Evolutionary conservation across 345 rosid genomes (phyloP).

Genomic region (Pelargonium nanum): DNA sequence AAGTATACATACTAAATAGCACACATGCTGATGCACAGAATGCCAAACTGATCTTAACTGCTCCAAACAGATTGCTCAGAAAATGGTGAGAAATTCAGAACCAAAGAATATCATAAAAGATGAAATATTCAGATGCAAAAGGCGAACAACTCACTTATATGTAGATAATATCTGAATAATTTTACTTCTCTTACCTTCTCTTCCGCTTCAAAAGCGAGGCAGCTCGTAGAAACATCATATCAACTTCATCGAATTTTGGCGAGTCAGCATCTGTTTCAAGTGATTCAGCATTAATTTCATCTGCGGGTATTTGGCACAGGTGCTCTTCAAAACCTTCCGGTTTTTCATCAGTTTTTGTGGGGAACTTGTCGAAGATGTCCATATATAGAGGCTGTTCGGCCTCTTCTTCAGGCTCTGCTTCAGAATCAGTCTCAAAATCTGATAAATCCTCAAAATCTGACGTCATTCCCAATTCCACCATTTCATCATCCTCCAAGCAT

Average conservation of each 20-base stretch:
- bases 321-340: conserved; percentile 45
- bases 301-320: conserved; percentile 28
- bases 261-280: conserved; percentile 24
- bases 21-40: no score
- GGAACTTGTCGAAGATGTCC: conserved; percentile 65
- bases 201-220: conserved; percentile 62
- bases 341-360: conserved; percentile 30
- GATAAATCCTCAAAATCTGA: conserved; percentile 74
- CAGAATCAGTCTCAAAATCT: conserved; percentile 80
- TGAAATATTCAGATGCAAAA: no score
- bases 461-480: conserved; percentile 24
- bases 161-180: no score
- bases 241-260: conserved; percentile 68
- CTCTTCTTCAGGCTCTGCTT: conserved; percentile 35
- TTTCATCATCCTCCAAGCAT: conserved; percentile 31
- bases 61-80: no score
- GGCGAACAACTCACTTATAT: no score
- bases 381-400: conserved; percentile 47
- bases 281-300: conserved; percentile 15
- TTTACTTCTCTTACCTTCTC: conserved; percentile 22
- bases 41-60: no score
- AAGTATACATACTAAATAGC: no score
- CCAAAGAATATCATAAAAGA: no score
- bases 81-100: no score
- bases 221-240: conserved; percentile 72